phyloP scores from a whole-genome alignment of 805 yeast genomes.

The Saccharomycopsis lassenensis region DNA sequence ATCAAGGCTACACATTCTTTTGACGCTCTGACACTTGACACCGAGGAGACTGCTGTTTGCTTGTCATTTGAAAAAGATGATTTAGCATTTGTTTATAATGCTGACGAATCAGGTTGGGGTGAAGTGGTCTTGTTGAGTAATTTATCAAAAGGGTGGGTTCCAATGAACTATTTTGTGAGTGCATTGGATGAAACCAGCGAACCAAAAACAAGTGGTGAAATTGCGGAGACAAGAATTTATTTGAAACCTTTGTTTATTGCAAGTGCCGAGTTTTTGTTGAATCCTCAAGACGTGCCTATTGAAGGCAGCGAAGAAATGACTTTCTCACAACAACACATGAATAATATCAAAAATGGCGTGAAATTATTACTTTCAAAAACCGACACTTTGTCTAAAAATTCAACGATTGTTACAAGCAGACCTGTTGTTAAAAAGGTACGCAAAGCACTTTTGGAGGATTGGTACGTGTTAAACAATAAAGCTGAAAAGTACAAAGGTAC shows the following conservation, averaged over 20 bases:
- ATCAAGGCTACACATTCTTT: constrained; percentile 49
- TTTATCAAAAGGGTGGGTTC: constrained; percentile 72
- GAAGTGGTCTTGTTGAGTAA: constrained; percentile 63
- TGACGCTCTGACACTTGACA: constrained; percentile 46
- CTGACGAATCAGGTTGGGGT: constrained; percentile 82
- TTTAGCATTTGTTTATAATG: constrained; percentile 64
- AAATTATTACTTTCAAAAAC: constrained; percentile 52
- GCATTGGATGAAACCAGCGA: constrained; percentile 24
- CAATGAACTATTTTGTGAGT: constrained; percentile 63
- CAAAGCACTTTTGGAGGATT: constrained; percentile 62
- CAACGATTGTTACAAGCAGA: constrained; percentile 52
- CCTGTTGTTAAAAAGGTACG: constrained; percentile 54
- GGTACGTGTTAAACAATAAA: constrained; percentile 69
- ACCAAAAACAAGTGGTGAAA: constrained; percentile 17
- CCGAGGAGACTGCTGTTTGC: constrained; percentile 62
- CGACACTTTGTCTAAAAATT: constrained; percentile 65
- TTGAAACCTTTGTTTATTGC: constrained; percentile 45
- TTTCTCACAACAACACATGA: constrained; percentile 46
- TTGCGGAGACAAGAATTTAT: constrained; percentile 38
- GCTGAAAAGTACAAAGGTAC: constrained; percentile 69
- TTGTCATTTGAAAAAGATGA: constrained; percentile 60
- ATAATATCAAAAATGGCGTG: constrained; percentile 65
- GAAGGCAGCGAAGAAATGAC: constrained; percentile 30
- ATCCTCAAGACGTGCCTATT: constrained; percentile 44
- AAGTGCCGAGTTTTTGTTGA: constrained; percentile 54